A percentile compares a stretch with the other conserved stretches of the same genome.
Conservation (phyloP, 1,284 basidiomycete genomes). For the Abortiporus biennis region DNA sequence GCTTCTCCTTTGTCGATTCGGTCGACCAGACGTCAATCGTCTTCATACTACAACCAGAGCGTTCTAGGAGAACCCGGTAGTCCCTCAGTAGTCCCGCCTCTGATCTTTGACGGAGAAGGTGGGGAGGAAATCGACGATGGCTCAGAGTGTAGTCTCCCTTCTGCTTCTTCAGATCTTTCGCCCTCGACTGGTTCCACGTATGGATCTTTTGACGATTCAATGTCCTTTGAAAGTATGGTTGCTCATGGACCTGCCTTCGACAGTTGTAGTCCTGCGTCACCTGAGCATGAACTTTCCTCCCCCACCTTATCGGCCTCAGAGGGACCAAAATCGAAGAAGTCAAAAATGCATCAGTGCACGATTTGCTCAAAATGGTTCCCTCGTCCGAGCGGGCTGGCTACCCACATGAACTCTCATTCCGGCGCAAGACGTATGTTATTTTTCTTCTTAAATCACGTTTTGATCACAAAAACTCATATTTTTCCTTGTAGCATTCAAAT, state of each 20-base stretch:
- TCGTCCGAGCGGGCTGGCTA: slow-evolving; percentile 59
- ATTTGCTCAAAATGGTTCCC: slow-evolving; percentile 57
- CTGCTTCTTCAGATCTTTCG: slow-evolving; percentile 22
- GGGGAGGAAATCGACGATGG: slow-evolving; percentile 25
- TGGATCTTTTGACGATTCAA: background rate
- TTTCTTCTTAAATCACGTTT: background rate
- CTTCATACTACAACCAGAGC: slow-evolving; percentile 5
- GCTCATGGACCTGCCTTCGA: slow-evolving; percentile 5
- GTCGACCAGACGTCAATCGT: slow-evolving; percentile 1
- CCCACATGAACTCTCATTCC: slow-evolving; percentile 70
- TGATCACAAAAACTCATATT: background rate
- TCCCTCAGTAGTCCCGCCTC: slow-evolving; percentile 23
- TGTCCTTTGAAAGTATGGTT: too few species aligned
- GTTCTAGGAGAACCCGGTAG: slow-evolving; percentile 22
- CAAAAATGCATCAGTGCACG: slow-evolving; percentile 47
- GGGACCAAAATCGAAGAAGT: slow-evolving; percentile 30
- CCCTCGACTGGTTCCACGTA: too few species aligned
- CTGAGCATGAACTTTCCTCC: slow-evolving; percentile 10
- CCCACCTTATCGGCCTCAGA: slow-evolving; percentile 14
- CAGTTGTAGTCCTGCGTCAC: slow-evolving; percentile 10
- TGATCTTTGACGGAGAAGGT: slow-evolving; percentile 24
- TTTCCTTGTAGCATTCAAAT: slow-evolving; percentile 42
- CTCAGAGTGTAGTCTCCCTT: slow-evolving; percentile 24
- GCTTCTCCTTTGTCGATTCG: background rate
- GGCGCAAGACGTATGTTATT: slow-evolving; percentile 52